Evolutionary conservation across 2,329 filamentous ascomycete species (phyloP), one percentile per base, ranked within the genome.

Genomic region (Massarina eburnea): DNA sequence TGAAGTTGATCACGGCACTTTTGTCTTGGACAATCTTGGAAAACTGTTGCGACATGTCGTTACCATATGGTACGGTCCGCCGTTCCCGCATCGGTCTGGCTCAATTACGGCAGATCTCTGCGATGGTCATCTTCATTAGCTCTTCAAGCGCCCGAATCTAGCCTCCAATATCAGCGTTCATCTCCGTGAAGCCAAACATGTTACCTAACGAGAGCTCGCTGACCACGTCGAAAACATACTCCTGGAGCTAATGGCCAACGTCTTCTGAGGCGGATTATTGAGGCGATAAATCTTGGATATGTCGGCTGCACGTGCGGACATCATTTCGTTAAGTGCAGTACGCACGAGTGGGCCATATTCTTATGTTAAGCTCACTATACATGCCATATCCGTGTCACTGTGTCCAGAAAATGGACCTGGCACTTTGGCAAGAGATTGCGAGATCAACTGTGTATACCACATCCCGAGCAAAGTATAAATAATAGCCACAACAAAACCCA

Each of bases 121-220:
- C n/a, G 42, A 61, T 46, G 32, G 59, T 34, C 17, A 56, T 59
- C 26, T 54, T 72, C 52, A 63, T 71, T 14, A 67, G 44, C 7
- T 46, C 64, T 30, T 72, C 64, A 0, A 73, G 54, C 1, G 72
- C 61, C 10, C 63, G 51, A 12, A 76, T 69, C 39, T 66, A 72
- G 7, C 63, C 63, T 19, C 68, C 66, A 42, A 72, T 55, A 46
- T 78, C 74, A 2, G 52, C 44, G 1, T 67, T 62, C 6, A 62
- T 52, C 19, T 74, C 56, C 40, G 76, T 58, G 51, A 75, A 76
- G 2, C 74, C 73, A 41, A 75, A 72, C 41, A 65, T 64, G 8
- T 62, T 59, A 17, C 73, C 68, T 36, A 74, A 76, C 18, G 66
- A 70, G 17, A 74, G 49, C 22, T 68, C 66, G 15, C 73, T 71